Evolutionary conservation across 106 monocot genomes (phyloP).

Genomic region (Phalaenopsis equestris): DNA sequence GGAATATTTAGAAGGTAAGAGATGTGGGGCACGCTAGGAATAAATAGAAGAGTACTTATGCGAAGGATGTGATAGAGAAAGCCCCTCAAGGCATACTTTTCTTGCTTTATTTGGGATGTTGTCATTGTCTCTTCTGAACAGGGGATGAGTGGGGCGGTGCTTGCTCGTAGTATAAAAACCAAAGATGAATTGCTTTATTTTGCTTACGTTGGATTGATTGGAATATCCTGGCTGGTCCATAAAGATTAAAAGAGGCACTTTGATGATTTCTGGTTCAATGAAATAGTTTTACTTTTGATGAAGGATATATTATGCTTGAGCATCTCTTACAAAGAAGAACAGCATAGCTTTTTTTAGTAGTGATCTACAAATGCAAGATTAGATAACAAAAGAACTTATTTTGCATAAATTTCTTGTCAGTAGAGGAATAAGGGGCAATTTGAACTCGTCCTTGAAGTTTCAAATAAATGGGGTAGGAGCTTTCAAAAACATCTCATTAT

Average conservation of each 20-base stretch:
- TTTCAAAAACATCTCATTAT: too few relatives aligned
- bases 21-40: conserved; percentile 9
- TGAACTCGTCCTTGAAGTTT: too few relatives aligned
- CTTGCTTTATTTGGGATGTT: not conserved
- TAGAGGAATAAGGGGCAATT: too few relatives aligned
- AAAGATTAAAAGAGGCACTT: not conserved
- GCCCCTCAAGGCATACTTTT: not conserved
- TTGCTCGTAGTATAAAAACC: not conserved
- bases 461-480: too few relatives aligned
- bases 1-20: conserved; percentile 24
- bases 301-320: not conserved
- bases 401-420: too few relatives aligned
- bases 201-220: not conserved
- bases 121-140: not conserved
- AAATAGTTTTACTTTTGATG: not conserved
- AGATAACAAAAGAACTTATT: not conserved
- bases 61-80: conserved; percentile 7
- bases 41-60: not conserved
- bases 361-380: not conserved
- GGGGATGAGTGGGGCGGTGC: not conserved
- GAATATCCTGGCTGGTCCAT: not conserved
- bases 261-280: not conserved
- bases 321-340: not conserved
- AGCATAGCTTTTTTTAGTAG: not conserved
- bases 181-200: not conserved